Conservation (phyloP, 2,329 filamentous ascomycete species). For the Dryadomyces quercivorus region DNA sequence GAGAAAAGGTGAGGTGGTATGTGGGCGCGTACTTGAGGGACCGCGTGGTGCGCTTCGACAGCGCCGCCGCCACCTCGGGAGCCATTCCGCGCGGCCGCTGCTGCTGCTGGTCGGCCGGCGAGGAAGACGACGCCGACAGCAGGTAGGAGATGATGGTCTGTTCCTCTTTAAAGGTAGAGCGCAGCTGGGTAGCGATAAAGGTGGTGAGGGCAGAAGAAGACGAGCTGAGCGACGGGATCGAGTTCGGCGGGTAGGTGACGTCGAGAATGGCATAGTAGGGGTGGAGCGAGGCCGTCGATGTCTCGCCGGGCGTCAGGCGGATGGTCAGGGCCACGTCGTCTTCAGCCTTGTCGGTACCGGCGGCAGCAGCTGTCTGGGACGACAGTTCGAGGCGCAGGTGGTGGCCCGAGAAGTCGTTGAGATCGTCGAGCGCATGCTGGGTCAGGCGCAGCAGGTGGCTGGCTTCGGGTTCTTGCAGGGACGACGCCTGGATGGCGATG, state of each 20-base stretch:
- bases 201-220: conserved; percentile 62
- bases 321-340: conserved; percentile 54
- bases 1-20: conserved; percentile 90
- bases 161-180: conserved; percentile 73
- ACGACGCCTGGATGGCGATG: conserved; percentile 62
- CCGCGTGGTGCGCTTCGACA: conserved; percentile 62
- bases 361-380: conserved; percentile 13
- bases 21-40: conserved; percentile 86
- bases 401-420: conserved; percentile 76
- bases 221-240: conserved; percentile 53
- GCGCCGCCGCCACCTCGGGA: conserved; percentile 39
- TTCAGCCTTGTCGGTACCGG: conserved; percentile 18
- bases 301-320: conserved; percentile 52
- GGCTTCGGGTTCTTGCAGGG: conserved; percentile 53
- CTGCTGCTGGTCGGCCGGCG: conserved; percentile 26
- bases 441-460: conserved; percentile 66
- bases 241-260: conserved; percentile 61
- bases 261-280: conserved; percentile 61
- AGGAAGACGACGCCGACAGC: conserved; percentile 46
- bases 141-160: conserved; percentile 73
- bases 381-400: conserved; percentile 59
- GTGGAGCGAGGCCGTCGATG: conserved; percentile 51
- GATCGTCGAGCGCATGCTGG: conserved; percentile 74
- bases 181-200: conserved; percentile 68
- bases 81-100: conserved; percentile 32